phyloP scores from a whole-genome alignment of 371 early-diverging fungal genomes.

The Zychaea mexicana region DNA sequence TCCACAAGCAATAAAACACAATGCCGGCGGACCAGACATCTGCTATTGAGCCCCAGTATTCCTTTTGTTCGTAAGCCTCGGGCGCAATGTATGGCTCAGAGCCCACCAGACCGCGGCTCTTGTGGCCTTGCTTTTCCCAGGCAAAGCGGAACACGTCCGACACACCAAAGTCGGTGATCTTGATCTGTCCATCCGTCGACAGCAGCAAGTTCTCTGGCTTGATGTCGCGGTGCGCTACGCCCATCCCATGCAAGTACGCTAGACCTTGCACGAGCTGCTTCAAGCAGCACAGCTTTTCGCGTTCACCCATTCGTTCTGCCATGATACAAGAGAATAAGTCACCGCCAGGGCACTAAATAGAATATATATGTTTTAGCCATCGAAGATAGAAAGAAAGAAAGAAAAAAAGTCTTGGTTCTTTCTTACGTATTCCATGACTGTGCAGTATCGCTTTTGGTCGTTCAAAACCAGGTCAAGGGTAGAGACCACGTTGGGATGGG shows the following conservation, averaged over 20 bases:
- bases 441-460: slow-evolving; percentile 89
- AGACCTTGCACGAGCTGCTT: slow-evolving; percentile 92
- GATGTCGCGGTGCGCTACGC: slow-evolving; percentile 93
- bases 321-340: slow-evolving; percentile 80
- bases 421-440: slow-evolving; percentile 88
- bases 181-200: slow-evolving; percentile 77
- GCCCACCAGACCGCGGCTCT: slow-evolving; percentile 83
- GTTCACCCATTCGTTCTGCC: slow-evolving; percentile 69
- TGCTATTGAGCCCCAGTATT: slow-evolving; percentile 77
- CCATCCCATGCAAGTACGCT: slow-evolving; percentile 88
- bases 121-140: slow-evolving; percentile 73
- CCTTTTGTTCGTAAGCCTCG: slow-evolving; percentile 71
- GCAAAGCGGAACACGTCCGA: slow-evolving; percentile 89
- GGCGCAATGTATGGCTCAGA: slow-evolving; percentile 94
- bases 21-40: slow-evolving; percentile 89
- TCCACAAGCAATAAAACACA: slow-evolving; percentile 75
- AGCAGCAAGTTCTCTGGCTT: slow-evolving; percentile 93
- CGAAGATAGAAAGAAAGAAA: not conserved
- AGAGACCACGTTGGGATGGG: slow-evolving; percentile 83
- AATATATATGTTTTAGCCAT: not conserved
- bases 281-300: slow-evolving; percentile 87
- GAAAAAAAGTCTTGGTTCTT: slow-evolving; percentile 3
- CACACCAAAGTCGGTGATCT: slow-evolving; percentile 98
- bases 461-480: slow-evolving; percentile 94
- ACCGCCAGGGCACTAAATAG: slow-evolving; percentile 60